A percentile compares a stretch with the other conserved stretches of the same genome.
phyloP scores from a whole-genome alignment of 78 protist genomes.

The Dictyostelium brefeldianum region DNA sequence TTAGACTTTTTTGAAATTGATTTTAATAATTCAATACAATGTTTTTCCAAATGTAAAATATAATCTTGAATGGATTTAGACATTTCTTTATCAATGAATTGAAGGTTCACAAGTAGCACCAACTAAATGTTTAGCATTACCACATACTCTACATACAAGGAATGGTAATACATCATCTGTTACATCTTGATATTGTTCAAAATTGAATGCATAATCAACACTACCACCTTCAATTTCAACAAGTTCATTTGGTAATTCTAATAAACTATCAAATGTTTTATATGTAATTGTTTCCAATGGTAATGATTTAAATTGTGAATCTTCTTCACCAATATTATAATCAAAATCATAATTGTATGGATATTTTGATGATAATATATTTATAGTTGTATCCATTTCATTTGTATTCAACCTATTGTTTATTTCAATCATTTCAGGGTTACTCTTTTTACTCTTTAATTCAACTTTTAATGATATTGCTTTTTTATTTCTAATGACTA shows the following conservation, averaged over 20 bases:
- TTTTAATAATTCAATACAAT: neutral
- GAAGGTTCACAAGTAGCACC: neutral
- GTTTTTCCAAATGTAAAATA: constrained; percentile 13
- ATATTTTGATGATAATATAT: neutral
- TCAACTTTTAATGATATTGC: neutral
- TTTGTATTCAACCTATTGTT: neutral
- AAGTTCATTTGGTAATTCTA: neutral
- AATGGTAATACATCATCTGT: constrained; percentile 6
- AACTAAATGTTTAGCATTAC: neutral
- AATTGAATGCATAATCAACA: neutral
- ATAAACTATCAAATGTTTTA: neutral
- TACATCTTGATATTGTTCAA: neutral
- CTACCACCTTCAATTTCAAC: neutral
- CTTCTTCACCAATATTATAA: neutral
- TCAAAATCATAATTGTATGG: neutral
- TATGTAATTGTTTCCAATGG: neutral
- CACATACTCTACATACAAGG: constrained; percentile 6
- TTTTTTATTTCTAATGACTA: neutral
- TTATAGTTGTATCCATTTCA: neutral
- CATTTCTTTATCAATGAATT: neutral
- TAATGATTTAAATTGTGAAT: neutral
- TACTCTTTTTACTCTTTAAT: neutral
- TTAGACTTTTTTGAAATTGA: neutral
- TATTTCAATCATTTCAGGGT: neutral
- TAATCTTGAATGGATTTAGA: neutral